Base-by-base conservation (phyloP, 2,329 filamentous ascomycete species). In the Fusarium beomiforme region DNA sequence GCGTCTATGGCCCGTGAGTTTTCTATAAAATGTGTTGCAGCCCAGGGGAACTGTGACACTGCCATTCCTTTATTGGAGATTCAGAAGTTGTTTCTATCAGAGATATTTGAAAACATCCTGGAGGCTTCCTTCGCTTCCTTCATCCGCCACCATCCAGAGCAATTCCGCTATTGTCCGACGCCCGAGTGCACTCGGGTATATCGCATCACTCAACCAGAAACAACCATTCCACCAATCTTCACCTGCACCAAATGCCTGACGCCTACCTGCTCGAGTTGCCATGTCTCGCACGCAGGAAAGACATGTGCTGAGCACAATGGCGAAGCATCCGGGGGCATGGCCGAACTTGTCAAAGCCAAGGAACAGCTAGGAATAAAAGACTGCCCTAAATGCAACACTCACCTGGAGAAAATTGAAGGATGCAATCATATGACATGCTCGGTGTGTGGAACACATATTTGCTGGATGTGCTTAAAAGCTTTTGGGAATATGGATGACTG, bases 361-460 rank as follows among this genome's bases (percentile, higher is more conserved):
- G 62, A 75, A 36, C 63, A 78, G 29, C 62, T 81, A 1, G 81
- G 81, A 0, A 80, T 83, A 16, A 81, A 83, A 51, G 75, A 81
- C 44, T 86, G 85, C 39, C 83, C 82, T 0, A 72, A 70, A 17
- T 85, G 85, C 66, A 74, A 71, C 19, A 80, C 79, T 3, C 56
- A 78, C 4, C 80, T 86, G 3, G 79, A 85, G 65, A 86, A 86
- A 77, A 73, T 59, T 1, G 75, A 76, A 0, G 85, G 85, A 1
- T 87, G 85, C 65, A 81, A 86, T 66, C 84, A 87, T 69, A 83
- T 87, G 64, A 71, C 64, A 0, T 87, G 86, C 63, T 42, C 31
- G 2, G 70, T 65, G 1, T 87, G 85, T 60, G 66, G 75, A 4
- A 70, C 78, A 3, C 82, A 86, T 60, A 84, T 86, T 33, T 87